These are phyloP conservation scores for Coprinopsis sp. DNA, from an alignment of 768 basidiomycete genomes.

Conservation along the genomic window DNA sequence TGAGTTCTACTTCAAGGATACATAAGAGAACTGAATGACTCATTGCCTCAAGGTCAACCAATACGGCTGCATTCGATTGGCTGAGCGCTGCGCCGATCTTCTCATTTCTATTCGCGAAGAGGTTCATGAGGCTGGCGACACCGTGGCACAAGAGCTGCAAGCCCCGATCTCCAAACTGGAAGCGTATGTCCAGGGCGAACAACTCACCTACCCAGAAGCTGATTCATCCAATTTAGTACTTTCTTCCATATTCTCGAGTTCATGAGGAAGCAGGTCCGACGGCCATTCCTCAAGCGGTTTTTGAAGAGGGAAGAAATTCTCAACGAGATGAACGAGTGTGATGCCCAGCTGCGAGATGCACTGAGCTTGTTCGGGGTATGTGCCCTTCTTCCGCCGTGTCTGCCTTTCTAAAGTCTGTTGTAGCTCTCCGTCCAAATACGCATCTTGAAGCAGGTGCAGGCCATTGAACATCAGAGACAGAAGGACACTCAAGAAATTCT, in stretches of 20 bases:
- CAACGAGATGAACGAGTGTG: constrained; percentile 25
- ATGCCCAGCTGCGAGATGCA: constrained; percentile 25
- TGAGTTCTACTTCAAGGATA: constrained; percentile 26
- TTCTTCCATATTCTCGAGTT: constrained; percentile 9
- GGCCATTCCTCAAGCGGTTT: constrained; percentile 77
- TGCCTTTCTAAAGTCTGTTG: constrained; percentile 17
- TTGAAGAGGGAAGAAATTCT: constrained; percentile 65
- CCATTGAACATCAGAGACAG: constrained; percentile 26
- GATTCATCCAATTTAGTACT: too few species aligned
- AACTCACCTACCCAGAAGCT: background rate
- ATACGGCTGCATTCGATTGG: constrained; percentile 52
- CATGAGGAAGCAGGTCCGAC: constrained; percentile 51
- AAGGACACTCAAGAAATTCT: constrained; percentile 33
- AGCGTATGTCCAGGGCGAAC: constrained; percentile 25
- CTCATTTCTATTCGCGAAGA: constrained; percentile 53
- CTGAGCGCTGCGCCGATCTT: constrained; percentile 57
- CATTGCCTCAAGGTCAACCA: constrained; percentile 46
- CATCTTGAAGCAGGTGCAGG: constrained; percentile 45
- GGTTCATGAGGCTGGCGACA: constrained; percentile 39
- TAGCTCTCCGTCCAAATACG: constrained; percentile 21
- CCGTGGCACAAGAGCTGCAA: constrained; percentile 37
- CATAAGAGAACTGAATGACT: background rate
- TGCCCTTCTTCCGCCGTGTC: background rate
- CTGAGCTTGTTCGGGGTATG: constrained; percentile 48
- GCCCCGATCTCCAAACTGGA: constrained; percentile 44